Conservation (phyloP, 2,329 filamentous ascomycete genomes). For the Pseudogymnoascus sp. region DNA sequence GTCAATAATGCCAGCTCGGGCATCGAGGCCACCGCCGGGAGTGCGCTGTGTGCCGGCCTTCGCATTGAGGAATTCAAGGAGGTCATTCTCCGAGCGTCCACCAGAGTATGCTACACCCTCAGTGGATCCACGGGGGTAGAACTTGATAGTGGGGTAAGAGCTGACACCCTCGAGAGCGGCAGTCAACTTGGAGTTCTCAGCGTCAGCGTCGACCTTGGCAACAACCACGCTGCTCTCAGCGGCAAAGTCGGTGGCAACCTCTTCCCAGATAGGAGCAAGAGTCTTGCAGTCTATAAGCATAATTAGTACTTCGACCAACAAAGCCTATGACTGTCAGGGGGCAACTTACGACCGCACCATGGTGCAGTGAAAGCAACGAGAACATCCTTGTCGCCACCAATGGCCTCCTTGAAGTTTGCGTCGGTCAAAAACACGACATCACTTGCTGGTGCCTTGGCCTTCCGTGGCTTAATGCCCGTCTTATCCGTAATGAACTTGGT, state of each 20-base stretch:
- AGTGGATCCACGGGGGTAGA: slow-evolving; percentile 80
- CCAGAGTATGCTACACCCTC: slow-evolving; percentile 66
- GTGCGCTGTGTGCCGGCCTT: slow-evolving; percentile 83
- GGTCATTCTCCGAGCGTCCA: slow-evolving; percentile 67
- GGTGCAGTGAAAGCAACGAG: slow-evolving; percentile 95
- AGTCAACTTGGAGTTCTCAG: slow-evolving; percentile 72
- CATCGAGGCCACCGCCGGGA: slow-evolving; percentile 72
- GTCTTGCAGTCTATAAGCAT: slow-evolving; percentile 78
- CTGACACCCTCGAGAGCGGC: slow-evolving; percentile 70
- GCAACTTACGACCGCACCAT: slow-evolving; percentile 93
- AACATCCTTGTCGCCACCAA: slow-evolving; percentile 83
- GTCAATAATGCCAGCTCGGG: slow-evolving; percentile 74
- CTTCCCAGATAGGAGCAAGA: slow-evolving; percentile 86
- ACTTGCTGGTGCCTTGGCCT: slow-evolving; percentile 65
- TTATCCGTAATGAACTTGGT: slow-evolving; percentile 76
- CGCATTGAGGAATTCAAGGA: slow-evolving; percentile 78
- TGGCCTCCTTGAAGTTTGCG: slow-evolving; percentile 63
- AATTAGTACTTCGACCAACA: slow-evolving; percentile 15
- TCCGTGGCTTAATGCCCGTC: slow-evolving; percentile 75
- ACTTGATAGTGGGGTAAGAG: slow-evolving; percentile 96
- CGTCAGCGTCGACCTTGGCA: slow-evolving; percentile 93
- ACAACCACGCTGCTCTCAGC: slow-evolving; percentile 74
- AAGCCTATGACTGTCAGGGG: background rate
- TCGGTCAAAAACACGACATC: slow-evolving; percentile 76
- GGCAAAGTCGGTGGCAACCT: slow-evolving; percentile 72